These are phyloP conservation scores for Globisporangium irregulare DNA, from an alignment of 352 stramenopile species.

Conservation along the genomic window DNA sequence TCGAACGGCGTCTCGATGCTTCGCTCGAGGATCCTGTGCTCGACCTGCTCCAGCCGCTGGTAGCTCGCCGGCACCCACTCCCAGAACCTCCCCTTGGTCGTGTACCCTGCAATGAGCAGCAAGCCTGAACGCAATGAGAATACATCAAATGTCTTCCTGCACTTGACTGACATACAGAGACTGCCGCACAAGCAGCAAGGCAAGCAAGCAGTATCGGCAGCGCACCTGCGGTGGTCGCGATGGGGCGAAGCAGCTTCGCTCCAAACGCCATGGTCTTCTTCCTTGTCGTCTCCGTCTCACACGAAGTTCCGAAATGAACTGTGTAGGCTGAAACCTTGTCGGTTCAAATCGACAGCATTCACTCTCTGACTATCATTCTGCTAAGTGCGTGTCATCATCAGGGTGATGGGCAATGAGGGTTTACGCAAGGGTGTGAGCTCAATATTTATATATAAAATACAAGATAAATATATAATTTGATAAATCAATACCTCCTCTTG, in stretches of 20 bases:
- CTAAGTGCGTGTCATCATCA: background rate
- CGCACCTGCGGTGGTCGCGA: background rate
- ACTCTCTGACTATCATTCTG: background rate
- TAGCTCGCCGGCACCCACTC: conserved; percentile 78
- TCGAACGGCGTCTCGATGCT: conserved; percentile 49
- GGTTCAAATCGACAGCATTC: background rate
- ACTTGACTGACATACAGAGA: background rate
- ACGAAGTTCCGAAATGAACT: background rate
- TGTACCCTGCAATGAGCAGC: conserved; percentile 49
- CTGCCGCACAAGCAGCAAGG: background rate
- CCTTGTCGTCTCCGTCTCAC: background rate
- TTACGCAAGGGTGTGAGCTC: background rate
- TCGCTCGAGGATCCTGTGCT: conserved; percentile 59
- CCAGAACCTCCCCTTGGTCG: conserved; percentile 57
- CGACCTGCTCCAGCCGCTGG: conserved; percentile 50
- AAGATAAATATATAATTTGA: no score
- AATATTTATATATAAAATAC: no score
- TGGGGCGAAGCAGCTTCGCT: background rate
- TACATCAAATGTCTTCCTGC: conserved; percentile 8
- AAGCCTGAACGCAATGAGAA: conserved; percentile 29
- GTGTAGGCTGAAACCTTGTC: no score
- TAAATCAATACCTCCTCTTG: no score
- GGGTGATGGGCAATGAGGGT: background rate
- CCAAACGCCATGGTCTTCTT: background rate
- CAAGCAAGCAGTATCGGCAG: background rate